Percentiles rank a stretch among this genome's conserved stretches.
Evolutionary conservation across 345 rosid species (phyloP).

Genomic region (Hibiscus syriacus): DNA sequence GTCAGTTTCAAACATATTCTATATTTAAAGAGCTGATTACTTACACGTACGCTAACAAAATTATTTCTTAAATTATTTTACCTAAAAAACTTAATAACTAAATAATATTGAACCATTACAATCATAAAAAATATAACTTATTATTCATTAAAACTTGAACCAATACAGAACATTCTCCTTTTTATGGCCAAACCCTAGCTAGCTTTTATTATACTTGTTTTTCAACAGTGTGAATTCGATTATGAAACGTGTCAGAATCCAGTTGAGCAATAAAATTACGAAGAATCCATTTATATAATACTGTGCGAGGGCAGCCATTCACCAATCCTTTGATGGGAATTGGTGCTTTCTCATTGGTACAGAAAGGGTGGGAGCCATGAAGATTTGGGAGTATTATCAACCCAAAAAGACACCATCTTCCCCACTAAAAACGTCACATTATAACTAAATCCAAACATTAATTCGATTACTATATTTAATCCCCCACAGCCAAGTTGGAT

Average conservation of each 20-base stretch:
- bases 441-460: neutral
- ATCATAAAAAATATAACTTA: no score
- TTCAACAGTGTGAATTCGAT: conserved; percentile 26
- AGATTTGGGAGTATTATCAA: conserved; percentile 4
- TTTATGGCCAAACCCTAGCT: no score
- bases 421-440: conserved; percentile 18
- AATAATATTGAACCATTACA: no score
- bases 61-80: no score
- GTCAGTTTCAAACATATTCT: no score
- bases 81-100: no score
- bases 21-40: no score
- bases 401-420: conserved; percentile 1
- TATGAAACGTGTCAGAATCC: conserved; percentile 24
- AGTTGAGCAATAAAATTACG: conserved; percentile 8
- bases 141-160: no score
- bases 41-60: no score
- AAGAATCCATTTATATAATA: neutral
- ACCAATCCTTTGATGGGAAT: conserved; percentile 12
- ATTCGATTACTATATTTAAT: conserved; percentile 1
- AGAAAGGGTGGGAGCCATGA: conserved; percentile 24
- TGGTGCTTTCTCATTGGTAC: conserved; percentile 25
- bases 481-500: conserved; percentile 2
- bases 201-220: no score
- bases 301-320: neutral
- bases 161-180: no score